Evolutionary conservation across 345 rosid species (phyloP).

Genomic region (Pistacia integerrima): DNA sequence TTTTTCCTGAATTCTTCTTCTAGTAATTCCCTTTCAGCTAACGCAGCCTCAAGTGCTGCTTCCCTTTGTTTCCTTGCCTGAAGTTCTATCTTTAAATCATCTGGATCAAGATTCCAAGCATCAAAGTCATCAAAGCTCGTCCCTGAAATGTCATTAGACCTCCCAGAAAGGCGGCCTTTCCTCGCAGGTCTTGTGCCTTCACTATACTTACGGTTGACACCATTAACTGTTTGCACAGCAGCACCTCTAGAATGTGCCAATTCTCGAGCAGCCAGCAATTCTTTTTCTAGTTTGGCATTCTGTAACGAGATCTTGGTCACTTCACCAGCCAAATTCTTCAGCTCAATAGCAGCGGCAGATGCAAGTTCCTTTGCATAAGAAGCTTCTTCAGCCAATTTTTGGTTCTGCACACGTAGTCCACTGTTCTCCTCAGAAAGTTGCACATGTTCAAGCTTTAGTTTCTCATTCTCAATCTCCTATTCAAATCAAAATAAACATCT

Average conservation of each 20-base stretch:
- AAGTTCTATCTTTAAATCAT: constrained; percentile 82
- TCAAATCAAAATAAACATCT: constrained; percentile 20
- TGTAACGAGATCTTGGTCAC: constrained; percentile 86
- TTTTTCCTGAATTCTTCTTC: constrained; percentile 86
- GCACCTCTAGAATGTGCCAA: constrained; percentile 60
- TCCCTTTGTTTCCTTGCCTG: constrained; percentile 92
- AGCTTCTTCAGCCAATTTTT: constrained; percentile 93
- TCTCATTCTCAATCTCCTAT: constrained; percentile 85
- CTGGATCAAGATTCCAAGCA: constrained; percentile 78
- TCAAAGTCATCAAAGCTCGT: constrained; percentile 63
- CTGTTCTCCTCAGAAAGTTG: constrained; percentile 90
- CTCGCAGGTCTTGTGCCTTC: constrained; percentile 71
- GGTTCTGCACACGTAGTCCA: constrained; percentile 82
- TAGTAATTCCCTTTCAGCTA: constrained; percentile 80
- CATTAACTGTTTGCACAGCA: constrained; percentile 46
- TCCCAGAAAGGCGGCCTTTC: constrained; percentile 73
- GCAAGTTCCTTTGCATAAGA: constrained; percentile 97
- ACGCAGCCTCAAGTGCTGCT: constrained; percentile 78
- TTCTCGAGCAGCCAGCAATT: constrained; percentile 71
- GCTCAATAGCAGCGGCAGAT: constrained; percentile 98
- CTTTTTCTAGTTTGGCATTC: constrained; percentile 83
- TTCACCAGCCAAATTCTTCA: constrained; percentile 92
- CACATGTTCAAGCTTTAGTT: constrained; percentile 77
- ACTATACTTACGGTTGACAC: constrained; percentile 63
- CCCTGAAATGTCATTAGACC: constrained; percentile 57